Conservation (phyloP, 2,329 filamentous ascomycete species). For the Clathrospora elynae region DNA sequence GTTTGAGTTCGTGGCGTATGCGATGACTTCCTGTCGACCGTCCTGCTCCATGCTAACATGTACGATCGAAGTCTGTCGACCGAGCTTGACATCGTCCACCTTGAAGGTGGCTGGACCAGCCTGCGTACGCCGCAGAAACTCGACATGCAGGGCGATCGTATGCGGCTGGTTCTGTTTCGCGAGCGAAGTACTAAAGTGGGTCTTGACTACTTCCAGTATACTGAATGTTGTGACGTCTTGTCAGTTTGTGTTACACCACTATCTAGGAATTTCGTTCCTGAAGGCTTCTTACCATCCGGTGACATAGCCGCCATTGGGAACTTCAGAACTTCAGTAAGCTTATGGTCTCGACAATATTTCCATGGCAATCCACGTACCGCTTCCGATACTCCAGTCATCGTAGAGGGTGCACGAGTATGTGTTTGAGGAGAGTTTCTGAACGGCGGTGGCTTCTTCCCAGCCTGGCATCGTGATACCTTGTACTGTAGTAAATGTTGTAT, state of each 20-base stretch:
- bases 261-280: background rate
- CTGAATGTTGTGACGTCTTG: slow-evolving; percentile 24
- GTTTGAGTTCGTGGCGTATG: slow-evolving; percentile 69
- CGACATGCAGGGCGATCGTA: slow-evolving; percentile 67
- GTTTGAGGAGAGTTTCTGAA: slow-evolving; percentile 58
- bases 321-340: slow-evolving; percentile 47
- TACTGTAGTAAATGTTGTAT: too few relatives aligned
- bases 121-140: slow-evolving; percentile 68
- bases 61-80: slow-evolving; percentile 65
- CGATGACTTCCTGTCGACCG: slow-evolving; percentile 65
- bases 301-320: slow-evolving; percentile 74
- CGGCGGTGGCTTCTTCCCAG: slow-evolving; percentile 56
- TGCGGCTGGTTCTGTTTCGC: slow-evolving; percentile 64
- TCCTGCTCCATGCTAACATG: slow-evolving; percentile 65
- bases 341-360: background rate
- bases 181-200: slow-evolving; percentile 65
- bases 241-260: slow-evolving; percentile 1
- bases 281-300: slow-evolving; percentile 52
- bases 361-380: slow-evolving; percentile 51
- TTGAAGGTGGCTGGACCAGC: slow-evolving; percentile 62
- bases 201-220: slow-evolving; percentile 63
- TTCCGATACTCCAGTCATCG: slow-evolving; percentile 68
- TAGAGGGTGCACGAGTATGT: slow-evolving; percentile 62
- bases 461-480: slow-evolving; percentile 38
- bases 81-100: slow-evolving; percentile 68